Percentiles rank a stretch among this genome's conserved stretches.
phyloP scores from a whole-genome alignment of 148 eudicot species.

The Rhododendron williamsianum region DNA sequence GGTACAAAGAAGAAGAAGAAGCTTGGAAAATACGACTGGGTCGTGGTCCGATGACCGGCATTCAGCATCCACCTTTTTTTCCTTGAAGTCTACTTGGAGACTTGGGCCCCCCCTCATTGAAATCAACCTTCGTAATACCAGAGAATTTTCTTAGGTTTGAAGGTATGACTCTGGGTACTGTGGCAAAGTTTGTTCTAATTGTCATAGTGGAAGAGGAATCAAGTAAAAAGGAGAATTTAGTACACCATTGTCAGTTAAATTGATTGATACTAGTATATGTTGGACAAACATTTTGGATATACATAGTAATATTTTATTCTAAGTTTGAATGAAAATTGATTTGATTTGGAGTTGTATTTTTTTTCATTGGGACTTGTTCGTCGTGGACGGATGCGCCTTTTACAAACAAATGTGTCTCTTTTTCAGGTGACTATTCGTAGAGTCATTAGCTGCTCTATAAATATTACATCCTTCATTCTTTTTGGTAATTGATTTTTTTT shows the following conservation, averaged over 20 bases:
- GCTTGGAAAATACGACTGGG: slow-evolving; percentile 30
- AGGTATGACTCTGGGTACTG: not conserved
- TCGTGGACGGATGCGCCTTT: too few relatives aligned
- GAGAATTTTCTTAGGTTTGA: slow-evolving; percentile 19
- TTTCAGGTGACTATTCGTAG: too few relatives aligned
- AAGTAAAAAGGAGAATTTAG: not conserved
- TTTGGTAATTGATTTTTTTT: too few relatives aligned
- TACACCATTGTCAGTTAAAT: not conserved
- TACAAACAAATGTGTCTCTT: too few relatives aligned
- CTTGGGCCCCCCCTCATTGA: slow-evolving; percentile 15
- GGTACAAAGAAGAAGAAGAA: slow-evolving; percentile 10
- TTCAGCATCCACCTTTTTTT: not conserved
- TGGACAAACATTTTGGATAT: too few relatives aligned
- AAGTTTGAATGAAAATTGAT: too few relatives aligned
- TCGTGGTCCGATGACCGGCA: slow-evolving; percentile 23
- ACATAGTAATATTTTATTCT: too few relatives aligned
- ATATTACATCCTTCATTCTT: too few relatives aligned
- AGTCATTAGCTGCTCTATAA: too few relatives aligned
- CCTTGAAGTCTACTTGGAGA: slow-evolving; percentile 36
- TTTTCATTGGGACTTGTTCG: too few relatives aligned
- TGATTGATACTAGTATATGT: not conserved
- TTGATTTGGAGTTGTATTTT: too few relatives aligned
- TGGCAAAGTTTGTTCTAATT: not conserved
- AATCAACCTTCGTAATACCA: slow-evolving; percentile 8
- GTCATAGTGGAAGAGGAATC: not conserved